A percentile compares a stretch with the other conserved stretches of the same genome.
These are phyloP conservation scores for Sapria himalayana DNA, from an alignment of 345 rosid species.

Conservation along the genomic window DNA sequence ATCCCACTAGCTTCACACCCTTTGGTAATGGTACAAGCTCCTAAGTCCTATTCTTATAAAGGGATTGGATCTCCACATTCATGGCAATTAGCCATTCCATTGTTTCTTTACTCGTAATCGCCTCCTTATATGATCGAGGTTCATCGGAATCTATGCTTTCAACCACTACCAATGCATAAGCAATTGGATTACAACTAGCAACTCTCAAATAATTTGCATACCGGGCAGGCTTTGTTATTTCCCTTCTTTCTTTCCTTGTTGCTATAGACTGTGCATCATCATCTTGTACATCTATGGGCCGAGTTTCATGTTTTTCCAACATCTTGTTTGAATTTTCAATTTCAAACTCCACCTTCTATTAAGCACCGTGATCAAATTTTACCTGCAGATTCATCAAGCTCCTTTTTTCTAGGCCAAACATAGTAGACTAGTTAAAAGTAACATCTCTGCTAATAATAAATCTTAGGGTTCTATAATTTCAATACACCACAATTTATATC, in stretches of 20 bases:
- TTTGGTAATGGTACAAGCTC: no score
- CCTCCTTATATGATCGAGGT: no score
- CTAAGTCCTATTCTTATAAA: no score
- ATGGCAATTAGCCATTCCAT: no score
- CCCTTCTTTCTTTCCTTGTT: background rate
- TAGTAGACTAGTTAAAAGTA: background rate
- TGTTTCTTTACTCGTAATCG: no score
- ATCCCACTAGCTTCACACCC: no score
- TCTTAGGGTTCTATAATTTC: background rate
- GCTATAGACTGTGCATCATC: background rate
- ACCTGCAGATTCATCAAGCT: background rate
- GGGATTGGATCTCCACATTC: no score
- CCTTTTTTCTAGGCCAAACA: background rate
- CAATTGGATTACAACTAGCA: background rate
- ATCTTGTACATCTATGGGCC: background rate
- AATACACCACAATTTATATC: slow-evolving; percentile 1
- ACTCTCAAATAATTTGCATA: background rate
- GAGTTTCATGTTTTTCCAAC: background rate
- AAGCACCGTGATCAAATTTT: background rate
- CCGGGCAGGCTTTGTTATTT: background rate
- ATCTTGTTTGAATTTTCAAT: background rate
- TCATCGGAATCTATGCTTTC: background rate
- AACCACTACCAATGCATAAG: background rate
- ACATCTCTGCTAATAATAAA: slow-evolving; percentile 4
- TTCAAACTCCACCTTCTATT: slow-evolving; percentile 1